Conservation (phyloP, 257 asterid species). For the Capsicum rhomboideum region DNA sequence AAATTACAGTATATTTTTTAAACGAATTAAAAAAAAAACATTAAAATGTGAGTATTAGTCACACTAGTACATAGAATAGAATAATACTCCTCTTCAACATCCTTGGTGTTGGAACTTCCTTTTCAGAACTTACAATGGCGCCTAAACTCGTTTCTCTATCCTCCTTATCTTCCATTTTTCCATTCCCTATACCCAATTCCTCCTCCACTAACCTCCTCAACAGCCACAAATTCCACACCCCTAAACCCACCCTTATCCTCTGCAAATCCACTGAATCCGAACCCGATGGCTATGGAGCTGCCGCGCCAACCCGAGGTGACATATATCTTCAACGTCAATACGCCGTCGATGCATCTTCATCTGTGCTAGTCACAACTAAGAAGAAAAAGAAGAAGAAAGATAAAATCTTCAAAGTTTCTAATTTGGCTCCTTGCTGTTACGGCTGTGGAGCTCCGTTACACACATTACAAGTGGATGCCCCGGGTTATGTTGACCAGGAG, state of each 20-base stretch:
- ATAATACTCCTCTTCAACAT: too few relatives aligned
- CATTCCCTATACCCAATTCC: conserved; percentile 16
- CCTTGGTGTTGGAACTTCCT: neutral
- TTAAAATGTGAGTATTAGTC: too few relatives aligned
- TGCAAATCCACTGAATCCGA: conserved; percentile 50
- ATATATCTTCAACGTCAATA: conserved; percentile 57
- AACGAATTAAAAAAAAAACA: too few relatives aligned
- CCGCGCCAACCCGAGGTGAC: conserved; percentile 84
- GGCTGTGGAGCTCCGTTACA: conserved; percentile 96
- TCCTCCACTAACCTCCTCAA: conserved; percentile 9
- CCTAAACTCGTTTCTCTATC: conserved; percentile 46
- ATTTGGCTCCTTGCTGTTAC: conserved; percentile 47
- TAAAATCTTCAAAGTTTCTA: conserved; percentile 32
- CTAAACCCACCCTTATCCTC: conserved; percentile 17
- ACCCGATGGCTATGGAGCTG: conserved; percentile 65
- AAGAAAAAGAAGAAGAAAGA: conserved; percentile 27
- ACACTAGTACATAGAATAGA: too few relatives aligned
- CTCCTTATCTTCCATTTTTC: conserved; percentile 24
- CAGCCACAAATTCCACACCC: conserved; percentile 16
- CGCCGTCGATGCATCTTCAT: conserved; percentile 33
- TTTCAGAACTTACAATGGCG: conserved; percentile 28
- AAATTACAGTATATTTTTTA: too few relatives aligned
- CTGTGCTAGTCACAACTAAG: conserved; percentile 25
- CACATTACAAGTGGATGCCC: conserved; percentile 60
- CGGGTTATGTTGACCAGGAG: conserved; percentile 49